phyloP scores from a whole-genome alignment of 2,329 filamentous ascomycete species.

The Dothideomycetes sp. region DNA sequence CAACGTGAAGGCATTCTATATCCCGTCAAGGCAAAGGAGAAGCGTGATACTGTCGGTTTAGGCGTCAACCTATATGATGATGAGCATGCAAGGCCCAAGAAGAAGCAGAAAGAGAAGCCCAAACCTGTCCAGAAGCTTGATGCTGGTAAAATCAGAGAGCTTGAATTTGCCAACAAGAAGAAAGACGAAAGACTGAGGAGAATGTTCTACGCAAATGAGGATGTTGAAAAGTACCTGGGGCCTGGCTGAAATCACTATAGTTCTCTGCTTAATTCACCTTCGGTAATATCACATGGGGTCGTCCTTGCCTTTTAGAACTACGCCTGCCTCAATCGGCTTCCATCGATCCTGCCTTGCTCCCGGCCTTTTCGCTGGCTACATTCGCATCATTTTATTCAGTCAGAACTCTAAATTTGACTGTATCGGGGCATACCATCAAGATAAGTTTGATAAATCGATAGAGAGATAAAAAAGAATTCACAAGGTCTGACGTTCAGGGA shows the following conservation, averaged over 20 bases:
- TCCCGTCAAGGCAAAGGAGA: constrained; percentile 63
- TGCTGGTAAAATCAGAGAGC: constrained; percentile 59
- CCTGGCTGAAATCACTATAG: constrained; percentile 11
- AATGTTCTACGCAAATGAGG: constrained; percentile 66
- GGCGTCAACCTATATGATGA: constrained; percentile 35
- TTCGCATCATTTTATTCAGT: too few species aligned
- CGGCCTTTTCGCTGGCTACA: too few species aligned
- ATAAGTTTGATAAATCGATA: too few species aligned
- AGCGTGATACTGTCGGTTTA: constrained; percentile 66
- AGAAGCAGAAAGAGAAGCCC: not conserved
- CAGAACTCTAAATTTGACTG: too few species aligned
- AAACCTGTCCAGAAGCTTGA: constrained; percentile 42
- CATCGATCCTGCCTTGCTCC: too few species aligned
- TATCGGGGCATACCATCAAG: too few species aligned
- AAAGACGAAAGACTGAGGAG: constrained; percentile 45
- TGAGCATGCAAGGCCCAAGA: constrained; percentile 11
- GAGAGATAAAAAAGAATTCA: too few species aligned
- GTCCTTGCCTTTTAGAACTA: too few species aligned
- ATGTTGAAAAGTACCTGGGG: constrained; percentile 66
- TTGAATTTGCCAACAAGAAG: constrained; percentile 48
- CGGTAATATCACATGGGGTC: too few species aligned
- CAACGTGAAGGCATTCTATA: constrained; percentile 60
- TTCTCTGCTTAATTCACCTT: too few species aligned
- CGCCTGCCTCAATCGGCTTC: too few species aligned
- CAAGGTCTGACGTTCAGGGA: too few species aligned